Base-by-base conservation (phyloP, 2,329 filamentous ascomycete genomes). In the Neonectria sp. region DNA sequence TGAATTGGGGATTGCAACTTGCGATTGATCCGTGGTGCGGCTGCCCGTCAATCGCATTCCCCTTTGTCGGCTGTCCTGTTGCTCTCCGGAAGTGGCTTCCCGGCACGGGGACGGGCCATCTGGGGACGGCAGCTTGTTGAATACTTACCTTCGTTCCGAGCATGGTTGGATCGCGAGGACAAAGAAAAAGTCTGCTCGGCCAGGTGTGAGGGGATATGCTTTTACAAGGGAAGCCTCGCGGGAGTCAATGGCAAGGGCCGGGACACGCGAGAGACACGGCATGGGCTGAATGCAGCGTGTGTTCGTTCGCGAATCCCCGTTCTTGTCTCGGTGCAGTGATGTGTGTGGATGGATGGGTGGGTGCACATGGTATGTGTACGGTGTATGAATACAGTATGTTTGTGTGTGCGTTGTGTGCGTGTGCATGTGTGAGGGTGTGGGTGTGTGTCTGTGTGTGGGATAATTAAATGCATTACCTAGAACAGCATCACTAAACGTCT, bases 281-380 rank as follows among this genome's bases (percentile, higher is more conserved):
- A 25, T 6, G 29, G 25, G 29, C n/a, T 58, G 55, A 15, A 58
- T 13, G 31, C 55, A 35, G 21, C 29, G 37, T 58, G 24, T 27
- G 37, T 24, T 57, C 17, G 49, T 40, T 40, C 55, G 27, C 35
- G 29, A 40, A 57, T 45, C 55, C 3, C 40, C 27, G 55, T 45
- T 57, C 25, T 21, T n/a, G 49, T 35, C 49, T 51, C 49, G 49
- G 49, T 27, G 27, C 13, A 21, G 31, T 53, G n/a, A 45, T 45
- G n/a, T n/a, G 40, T 45, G 15, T n/a, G n/a, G n/a, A 24, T 21
- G 49, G 21, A n/a, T 21, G 13, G 29, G 49, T 21, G 49, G 27
- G 48, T 24, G 48, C 29, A 52, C 27, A 52, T 11, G 15, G 21
- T 33, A 12, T 52, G 49, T 21, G 49, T 33, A 17, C 37, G n/a